Conservation (phyloP, 192 early-diverging fungal genomes). For the Phlyctochytrium arcticum region DNA sequence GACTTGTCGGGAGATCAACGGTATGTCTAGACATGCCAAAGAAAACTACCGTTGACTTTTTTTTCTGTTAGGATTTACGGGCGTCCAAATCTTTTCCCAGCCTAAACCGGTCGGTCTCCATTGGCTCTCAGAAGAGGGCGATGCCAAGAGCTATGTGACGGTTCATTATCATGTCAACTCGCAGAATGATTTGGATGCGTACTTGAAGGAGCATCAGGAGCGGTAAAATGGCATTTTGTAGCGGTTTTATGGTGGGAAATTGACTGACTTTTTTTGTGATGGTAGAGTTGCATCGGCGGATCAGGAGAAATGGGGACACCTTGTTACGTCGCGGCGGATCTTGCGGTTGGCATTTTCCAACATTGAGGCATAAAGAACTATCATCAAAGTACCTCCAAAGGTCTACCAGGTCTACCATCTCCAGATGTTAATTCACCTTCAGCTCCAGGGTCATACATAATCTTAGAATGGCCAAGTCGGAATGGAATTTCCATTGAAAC, state of each 20-base stretch:
- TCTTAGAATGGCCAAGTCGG: too few species aligned
- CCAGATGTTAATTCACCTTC: too few species aligned
- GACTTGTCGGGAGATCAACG: slow-evolving; percentile 17
- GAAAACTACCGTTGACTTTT: neutral
- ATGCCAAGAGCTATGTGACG: slow-evolving; percentile 38
- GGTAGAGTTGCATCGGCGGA: slow-evolving; percentile 26
- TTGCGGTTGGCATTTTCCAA: slow-evolving; percentile 23
- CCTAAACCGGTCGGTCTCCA: slow-evolving; percentile 45
- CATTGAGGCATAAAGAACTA: slow-evolving; percentile 15
- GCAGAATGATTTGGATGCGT: slow-evolving; percentile 33
- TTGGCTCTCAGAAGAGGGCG: slow-evolving; percentile 45
- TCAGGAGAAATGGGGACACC: slow-evolving; percentile 24
- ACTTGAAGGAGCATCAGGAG: slow-evolving; percentile 30
- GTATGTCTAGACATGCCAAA: slow-evolving; percentile 9
- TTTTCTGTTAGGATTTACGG: slow-evolving; percentile 34
- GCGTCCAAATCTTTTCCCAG: slow-evolving; percentile 34
- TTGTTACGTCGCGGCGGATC: slow-evolving; percentile 35
- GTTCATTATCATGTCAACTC: slow-evolving; percentile 45
- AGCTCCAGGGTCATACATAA: too few species aligned
- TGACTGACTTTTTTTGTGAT: neutral
- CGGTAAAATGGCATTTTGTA: neutral
- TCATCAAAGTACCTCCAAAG: too few species aligned
- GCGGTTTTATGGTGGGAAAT: neutral
- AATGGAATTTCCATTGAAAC: too few species aligned
- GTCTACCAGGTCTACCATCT: too few species aligned